Evolutionary conservation across 1,139 yeast species (phyloP), one percentile per base, ranked within the genome.

Genomic region (Hansenula lynferdii): DNA sequence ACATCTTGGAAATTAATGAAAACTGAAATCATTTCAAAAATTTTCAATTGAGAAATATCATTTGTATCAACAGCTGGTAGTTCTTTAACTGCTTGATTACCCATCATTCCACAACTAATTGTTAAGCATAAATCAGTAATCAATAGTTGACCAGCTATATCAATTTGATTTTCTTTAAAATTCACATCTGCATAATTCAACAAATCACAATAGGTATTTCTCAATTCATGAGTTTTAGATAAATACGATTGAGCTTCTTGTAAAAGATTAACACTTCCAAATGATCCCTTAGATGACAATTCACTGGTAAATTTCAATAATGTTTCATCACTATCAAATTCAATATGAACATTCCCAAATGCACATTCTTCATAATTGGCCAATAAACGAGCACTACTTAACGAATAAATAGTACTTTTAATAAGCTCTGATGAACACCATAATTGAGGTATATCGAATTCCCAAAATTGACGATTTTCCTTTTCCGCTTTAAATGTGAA

Each of bases 361-460:
- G 29, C 15, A 17, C 14, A 9, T 27, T 27, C 29, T 17, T 30
- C 26, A 30, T 30, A 30, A 15, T 19, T 30, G 5, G 33, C 25
- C n/a, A 30, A 43, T 8, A 51, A 41, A 31, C 44, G 40, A 30
- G 47, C 36, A 15, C 51, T 40, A 15, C 53, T 35, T 4, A 50
- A 17, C 5, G 54, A 45, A 8, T 47, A 42, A 20, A 50, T 36
- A 1, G 54, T 40, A 21, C 26, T 39, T 20, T 41, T 42, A 27
- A 49, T 32, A 32, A 50, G 23, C 4, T 35, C 39, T 4, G 49
- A 45, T 2, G 30, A 35, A 7, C 37, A 28, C 47, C 52, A 49
- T 8, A 48, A 37, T 20, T 34, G 29, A 7, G 56, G 52, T 0
- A 37, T 48, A 15, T 45, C 52, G 17, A 23, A 7, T 8, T 40